phyloP scores from a whole-genome alignment of 2,329 filamentous ascomycete species.

The Cytospora piceicola region DNA sequence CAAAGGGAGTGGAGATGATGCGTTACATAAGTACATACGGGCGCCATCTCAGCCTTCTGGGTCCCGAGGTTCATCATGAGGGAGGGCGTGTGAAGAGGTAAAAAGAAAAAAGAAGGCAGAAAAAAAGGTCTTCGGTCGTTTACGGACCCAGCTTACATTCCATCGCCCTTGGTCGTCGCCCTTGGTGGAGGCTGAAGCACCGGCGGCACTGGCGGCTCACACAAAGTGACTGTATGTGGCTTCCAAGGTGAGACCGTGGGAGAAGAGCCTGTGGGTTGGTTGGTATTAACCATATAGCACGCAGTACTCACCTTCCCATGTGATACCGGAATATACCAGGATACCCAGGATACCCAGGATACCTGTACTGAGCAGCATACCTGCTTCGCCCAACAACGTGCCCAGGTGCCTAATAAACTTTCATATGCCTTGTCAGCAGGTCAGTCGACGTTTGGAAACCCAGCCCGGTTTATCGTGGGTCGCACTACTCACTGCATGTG shows the following conservation, averaged over 20 bases:
- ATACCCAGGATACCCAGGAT: no score
- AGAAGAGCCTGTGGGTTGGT: not conserved
- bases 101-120: no score
- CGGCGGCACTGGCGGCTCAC: not conserved
- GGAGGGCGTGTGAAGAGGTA: no score
- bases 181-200: not conserved
- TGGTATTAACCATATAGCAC: no score
- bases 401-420: not conserved
- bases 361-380: no score
- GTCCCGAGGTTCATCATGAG: no score
- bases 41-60: not conserved
- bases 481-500: slow-evolving; percentile 17
- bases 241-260: not conserved
- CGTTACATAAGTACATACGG: not conserved
- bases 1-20: no score
- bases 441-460: not conserved
- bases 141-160: not conserved
- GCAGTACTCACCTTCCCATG: not conserved
- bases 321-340: no score
- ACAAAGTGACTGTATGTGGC: not conserved
- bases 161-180: not conserved
- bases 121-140: no score
- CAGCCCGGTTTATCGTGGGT: slow-evolving; percentile 6
- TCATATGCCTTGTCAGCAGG: not conserved
- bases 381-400: not conserved